phyloP scores from a whole-genome alignment of 2,329 filamentous ascomycete genomes.

The Aspergillus calidoustus region DNA sequence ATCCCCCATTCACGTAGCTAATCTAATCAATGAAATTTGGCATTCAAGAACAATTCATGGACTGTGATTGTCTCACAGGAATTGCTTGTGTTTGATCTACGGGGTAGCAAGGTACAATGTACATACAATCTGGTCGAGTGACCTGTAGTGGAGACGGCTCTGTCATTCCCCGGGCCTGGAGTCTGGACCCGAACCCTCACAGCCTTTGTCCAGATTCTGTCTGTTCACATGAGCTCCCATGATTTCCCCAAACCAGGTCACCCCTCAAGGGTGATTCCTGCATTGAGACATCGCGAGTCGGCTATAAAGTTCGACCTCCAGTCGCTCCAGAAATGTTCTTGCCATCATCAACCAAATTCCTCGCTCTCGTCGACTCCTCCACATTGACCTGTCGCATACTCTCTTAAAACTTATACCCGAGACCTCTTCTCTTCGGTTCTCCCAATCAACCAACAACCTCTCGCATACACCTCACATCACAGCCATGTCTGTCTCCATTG shows the following conservation, averaged over 20 bases:
- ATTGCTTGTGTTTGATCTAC: not conserved
- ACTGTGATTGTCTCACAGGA: not conserved
- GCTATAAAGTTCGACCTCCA: slow-evolving; percentile 25
- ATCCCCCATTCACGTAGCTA: not conserved
- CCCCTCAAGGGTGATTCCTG: not conserved
- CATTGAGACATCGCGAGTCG: slow-evolving; percentile 13
- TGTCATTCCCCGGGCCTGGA: slow-evolving; percentile 21
- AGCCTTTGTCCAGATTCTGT: slow-evolving; percentile 15
- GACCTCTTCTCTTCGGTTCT: not conserved
- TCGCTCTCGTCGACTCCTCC: not conserved
- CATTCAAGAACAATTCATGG: not conserved
- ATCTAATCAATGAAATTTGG: not conserved
- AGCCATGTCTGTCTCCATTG: slow-evolving; percentile 41
- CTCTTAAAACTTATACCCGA: not conserved
- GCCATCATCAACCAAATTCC: slow-evolving; percentile 14
- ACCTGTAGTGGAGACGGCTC: slow-evolving; percentile 18
- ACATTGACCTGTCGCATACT: not conserved
- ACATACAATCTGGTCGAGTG: slow-evolving; percentile 18
- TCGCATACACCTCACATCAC: not conserved
- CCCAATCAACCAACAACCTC: not conserved
- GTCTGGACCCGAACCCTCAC: not conserved
- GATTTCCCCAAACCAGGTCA: slow-evolving; percentile 8
- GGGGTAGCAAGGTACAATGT: slow-evolving; percentile 3
- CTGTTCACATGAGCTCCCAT: slow-evolving; percentile 29
- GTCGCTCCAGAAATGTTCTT: not conserved